phyloP scores from a whole-genome alignment of 2,329 filamentous ascomycete genomes.

The Talaromyces amestolkiae region DNA sequence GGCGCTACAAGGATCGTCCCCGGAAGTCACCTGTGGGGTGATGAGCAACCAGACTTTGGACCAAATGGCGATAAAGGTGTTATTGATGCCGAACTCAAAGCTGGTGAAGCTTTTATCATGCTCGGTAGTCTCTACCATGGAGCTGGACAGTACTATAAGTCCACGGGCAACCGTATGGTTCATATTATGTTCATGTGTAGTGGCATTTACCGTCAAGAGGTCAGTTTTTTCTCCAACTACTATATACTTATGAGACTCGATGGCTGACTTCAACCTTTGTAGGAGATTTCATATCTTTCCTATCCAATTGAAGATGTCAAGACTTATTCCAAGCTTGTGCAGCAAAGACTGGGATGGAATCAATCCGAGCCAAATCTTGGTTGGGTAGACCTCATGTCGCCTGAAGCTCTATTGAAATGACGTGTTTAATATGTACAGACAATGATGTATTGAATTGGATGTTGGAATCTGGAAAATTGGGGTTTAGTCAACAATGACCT shows the following conservation, averaged over 20 bases:
- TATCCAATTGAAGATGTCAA: slow-evolving; percentile 42
- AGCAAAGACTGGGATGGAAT: slow-evolving; percentile 41
- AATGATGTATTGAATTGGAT: too few species aligned
- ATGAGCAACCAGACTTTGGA: slow-evolving; percentile 38
- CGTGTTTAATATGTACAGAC: background rate
- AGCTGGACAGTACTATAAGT: slow-evolving; percentile 32
- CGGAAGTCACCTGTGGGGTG: slow-evolving; percentile 41
- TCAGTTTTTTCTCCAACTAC: too few species aligned
- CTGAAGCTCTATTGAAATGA: slow-evolving; percentile 24
- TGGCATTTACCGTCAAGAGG: slow-evolving; percentile 38
- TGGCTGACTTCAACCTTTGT: too few species aligned
- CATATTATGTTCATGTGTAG: slow-evolving; percentile 43
- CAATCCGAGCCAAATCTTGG: slow-evolving; percentile 43
- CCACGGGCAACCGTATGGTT: slow-evolving; percentile 33
- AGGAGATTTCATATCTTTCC: slow-evolving; percentile 35
- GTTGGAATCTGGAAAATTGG: too few species aligned
- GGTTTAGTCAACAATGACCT: too few species aligned
- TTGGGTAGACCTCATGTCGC: slow-evolving; percentile 42
- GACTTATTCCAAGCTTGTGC: slow-evolving; percentile 37
- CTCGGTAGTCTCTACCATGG: slow-evolving; percentile 40
- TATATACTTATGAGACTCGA: too few species aligned
- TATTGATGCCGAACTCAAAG: slow-evolving; percentile 22
- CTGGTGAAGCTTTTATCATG: too few species aligned
- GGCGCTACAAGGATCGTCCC: slow-evolving; percentile 39
- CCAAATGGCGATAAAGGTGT: slow-evolving; percentile 27